A percentile compares a stretch with the other conserved stretches of the same genome.
These are phyloP conservation scores for Coemansia sp. DNA, from an alignment of 192 early-diverging fungal species.

Conservation along the genomic window DNA sequence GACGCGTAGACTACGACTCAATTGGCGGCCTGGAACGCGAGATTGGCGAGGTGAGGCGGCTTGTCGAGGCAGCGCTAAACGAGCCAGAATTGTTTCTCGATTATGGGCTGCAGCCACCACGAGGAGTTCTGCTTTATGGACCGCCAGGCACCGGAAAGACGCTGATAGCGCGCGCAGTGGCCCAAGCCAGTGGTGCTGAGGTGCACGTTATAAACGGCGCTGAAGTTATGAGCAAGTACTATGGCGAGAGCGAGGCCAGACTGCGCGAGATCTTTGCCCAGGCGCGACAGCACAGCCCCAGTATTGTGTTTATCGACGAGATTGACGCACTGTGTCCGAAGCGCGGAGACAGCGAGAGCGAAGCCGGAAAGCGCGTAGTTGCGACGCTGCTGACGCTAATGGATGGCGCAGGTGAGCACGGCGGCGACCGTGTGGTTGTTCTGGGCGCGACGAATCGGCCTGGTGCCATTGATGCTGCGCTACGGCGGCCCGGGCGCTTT, in stretches of 20 bases:
- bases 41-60: slow-evolving; percentile 71
- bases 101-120: slow-evolving; percentile 85
- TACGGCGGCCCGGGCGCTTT: slow-evolving; percentile 91
- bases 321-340: slow-evolving; percentile 90
- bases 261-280: slow-evolving; percentile 74
- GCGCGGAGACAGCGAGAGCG: slow-evolving; percentile 81
- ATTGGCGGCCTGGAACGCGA: slow-evolving; percentile 83
- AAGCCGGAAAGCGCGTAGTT: slow-evolving; percentile 88
- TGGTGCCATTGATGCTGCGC: slow-evolving; percentile 81
- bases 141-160: slow-evolving; percentile 98
- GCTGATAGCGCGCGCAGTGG: slow-evolving; percentile 86
- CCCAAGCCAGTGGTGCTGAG: slow-evolving; percentile 68
- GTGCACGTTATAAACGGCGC: slow-evolving; percentile 89
- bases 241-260: slow-evolving; percentile 90
- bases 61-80: slow-evolving; percentile 78
- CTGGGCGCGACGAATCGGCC: slow-evolving; percentile 95
- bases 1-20: neutral
- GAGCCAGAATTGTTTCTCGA: slow-evolving; percentile 70
- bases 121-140: slow-evolving; percentile 85
- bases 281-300: slow-evolving; percentile 69
- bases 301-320: slow-evolving; percentile 93
- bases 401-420: slow-evolving; percentile 65
- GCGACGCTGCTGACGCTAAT: slow-evolving; percentile 91
- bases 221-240: slow-evolving; percentile 85
- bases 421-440: slow-evolving; percentile 59